Evolutionary conservation across 1,284 basidiomycete species (phyloP).

Genomic region (Inonotus hispidus): DNA sequence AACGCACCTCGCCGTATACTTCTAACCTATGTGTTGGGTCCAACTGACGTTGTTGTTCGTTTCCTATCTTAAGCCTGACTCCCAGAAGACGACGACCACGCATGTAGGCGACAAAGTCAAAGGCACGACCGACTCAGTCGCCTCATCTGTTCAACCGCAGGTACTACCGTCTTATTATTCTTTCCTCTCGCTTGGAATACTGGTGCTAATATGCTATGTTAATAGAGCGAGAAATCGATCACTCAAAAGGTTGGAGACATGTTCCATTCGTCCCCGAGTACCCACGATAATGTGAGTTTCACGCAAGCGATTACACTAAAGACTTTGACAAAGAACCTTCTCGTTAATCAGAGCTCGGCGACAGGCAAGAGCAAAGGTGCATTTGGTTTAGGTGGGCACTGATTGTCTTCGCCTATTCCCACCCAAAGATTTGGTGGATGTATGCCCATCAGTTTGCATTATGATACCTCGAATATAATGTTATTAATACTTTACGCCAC

Average conservation of each 20-base stretch:
- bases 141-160: slow-evolving; percentile 39
- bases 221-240: slow-evolving; percentile 42
- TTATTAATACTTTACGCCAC: too few relatives aligned
- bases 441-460: too few relatives aligned
- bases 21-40: too few relatives aligned
- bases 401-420: too few relatives aligned
- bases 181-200: slow-evolving; percentile 26
- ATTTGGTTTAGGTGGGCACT: too few relatives aligned
- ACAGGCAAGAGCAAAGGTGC: too few relatives aligned
- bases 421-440: too few relatives aligned
- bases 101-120: slow-evolving; percentile 49
- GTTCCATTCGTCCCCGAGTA: slow-evolving; percentile 19
- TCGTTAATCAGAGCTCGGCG: too few relatives aligned
- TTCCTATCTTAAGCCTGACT: slow-evolving; percentile 38
- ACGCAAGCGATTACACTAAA: too few relatives aligned
- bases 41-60: not conserved
- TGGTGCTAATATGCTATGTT: not conserved
- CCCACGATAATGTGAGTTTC: not conserved
- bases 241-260: slow-evolving; percentile 40
- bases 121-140: slow-evolving; percentile 31
- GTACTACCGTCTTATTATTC: slow-evolving; percentile 29
- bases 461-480: too few relatives aligned
- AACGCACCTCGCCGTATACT: too few relatives aligned
- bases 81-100: slow-evolving; percentile 49
- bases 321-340: too few relatives aligned